These are phyloP conservation scores for Tremellales sp. DNA, from an alignment of 1,284 basidiomycete genomes.

Conservation along the genomic window DNA sequence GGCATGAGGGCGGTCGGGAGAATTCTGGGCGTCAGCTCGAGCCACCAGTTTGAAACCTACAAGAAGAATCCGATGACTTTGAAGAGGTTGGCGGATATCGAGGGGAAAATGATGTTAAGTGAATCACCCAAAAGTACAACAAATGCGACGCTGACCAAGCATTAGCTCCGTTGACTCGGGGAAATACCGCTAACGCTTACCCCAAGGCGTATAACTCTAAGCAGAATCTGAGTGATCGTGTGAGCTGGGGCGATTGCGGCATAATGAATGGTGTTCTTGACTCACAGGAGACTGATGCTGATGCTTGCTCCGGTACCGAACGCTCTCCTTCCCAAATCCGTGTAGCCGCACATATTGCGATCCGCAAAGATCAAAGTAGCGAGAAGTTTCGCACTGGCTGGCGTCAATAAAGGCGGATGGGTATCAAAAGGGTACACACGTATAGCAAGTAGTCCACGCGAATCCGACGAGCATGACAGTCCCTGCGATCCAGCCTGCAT, in stretches of 20 bases:
- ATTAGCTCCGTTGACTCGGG: constrained; percentile 1
- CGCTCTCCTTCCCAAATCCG: constrained; percentile 81
- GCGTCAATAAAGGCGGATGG: background rate
- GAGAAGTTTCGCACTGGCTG: constrained; percentile 71
- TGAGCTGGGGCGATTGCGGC: constrained; percentile 48
- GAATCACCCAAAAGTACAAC: constrained; percentile 85
- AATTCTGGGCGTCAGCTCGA: constrained; percentile 52
- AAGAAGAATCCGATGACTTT: constrained; percentile 69
- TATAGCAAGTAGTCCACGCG: constrained; percentile 77
- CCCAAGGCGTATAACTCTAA: constrained; percentile 68
- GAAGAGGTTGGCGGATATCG: constrained; percentile 64
- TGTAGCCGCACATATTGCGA: constrained; percentile 69
- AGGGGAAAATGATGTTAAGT: constrained; percentile 65
- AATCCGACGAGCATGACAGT: constrained; percentile 70
- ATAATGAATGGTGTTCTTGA: constrained; percentile 6
- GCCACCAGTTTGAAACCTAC: constrained; percentile 51
- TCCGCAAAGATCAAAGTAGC: constrained; percentile 70
- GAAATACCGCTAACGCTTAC: constrained; percentile 5
- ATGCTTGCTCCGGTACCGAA: constrained; percentile 68
- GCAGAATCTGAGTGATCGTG: constrained; percentile 63
- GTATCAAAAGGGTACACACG: constrained; percentile 56
- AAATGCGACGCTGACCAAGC: constrained; percentile 63
- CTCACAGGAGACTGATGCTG: constrained; percentile 41
- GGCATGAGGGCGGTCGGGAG: constrained; percentile 81
- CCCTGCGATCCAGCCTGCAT: constrained; percentile 79